phyloP scores from a whole-genome alignment of 805 yeast species.

The Kluyveromyces aestuarii region DNA sequence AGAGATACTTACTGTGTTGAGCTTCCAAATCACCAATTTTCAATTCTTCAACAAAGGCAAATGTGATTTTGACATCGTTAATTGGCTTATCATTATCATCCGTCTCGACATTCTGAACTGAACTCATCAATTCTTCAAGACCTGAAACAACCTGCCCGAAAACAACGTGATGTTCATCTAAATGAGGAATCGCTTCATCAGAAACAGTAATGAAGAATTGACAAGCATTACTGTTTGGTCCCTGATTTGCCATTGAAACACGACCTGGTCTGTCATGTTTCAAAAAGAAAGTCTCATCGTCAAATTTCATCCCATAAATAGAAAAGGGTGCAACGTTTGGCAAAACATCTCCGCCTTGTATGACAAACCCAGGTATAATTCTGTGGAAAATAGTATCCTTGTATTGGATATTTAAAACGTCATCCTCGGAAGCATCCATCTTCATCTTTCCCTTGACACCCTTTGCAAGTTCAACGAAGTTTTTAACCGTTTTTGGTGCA shows the following conservation, averaged over 20 bases:
- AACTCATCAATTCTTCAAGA: conserved; percentile 44
- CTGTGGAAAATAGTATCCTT: conserved; percentile 61
- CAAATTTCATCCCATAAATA: conserved; percentile 62
- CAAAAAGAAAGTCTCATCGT: conserved; percentile 67
- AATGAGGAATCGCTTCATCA: conserved; percentile 33
- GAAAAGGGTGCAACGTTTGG: conserved; percentile 74
- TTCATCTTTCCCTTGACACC: conserved; percentile 30
- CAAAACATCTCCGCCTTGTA: conserved; percentile 85
- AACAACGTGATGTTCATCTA: conserved; percentile 61
- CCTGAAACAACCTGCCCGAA: conserved; percentile 74
- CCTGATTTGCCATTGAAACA: conserved; percentile 65
- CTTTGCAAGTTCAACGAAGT: conserved; percentile 44
- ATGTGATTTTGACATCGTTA: conserved; percentile 34
- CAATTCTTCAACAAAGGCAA: conserved; percentile 25
- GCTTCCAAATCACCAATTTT: conserved; percentile 12
- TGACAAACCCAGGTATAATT: conserved; percentile 62
- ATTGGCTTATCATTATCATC: conserved; percentile 33
- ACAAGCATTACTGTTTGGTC: conserved; percentile 58
- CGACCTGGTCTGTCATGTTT: conserved; percentile 64
- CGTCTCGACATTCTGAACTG: conserved; percentile 50
- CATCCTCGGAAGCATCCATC: conserved; percentile 11
- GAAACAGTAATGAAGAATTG: conserved; percentile 57
- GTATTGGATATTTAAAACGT: conserved; percentile 33
- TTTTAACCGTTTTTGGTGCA: conserved; percentile 54
- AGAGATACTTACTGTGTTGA: conserved; percentile 16